These are phyloP conservation scores for Ascochyta fabae DNA, from an alignment of 2,329 filamentous ascomycete species.

Conservation along the genomic window DNA sequence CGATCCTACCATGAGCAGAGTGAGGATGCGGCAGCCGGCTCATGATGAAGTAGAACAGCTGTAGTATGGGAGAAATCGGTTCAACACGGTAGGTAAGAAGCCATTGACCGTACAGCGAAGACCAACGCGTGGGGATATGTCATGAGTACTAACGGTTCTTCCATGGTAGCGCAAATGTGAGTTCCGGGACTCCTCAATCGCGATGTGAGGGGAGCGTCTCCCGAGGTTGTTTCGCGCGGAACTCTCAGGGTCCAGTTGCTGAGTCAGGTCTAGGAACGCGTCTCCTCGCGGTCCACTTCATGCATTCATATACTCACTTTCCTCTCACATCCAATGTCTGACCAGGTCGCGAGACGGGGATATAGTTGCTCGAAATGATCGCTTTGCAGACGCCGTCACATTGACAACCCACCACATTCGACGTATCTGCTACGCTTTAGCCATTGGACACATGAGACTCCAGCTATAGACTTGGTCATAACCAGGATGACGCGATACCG, in stretches of 20 bases:
- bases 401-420: too few relatives aligned
- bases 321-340: neutral
- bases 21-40: conserved; percentile 10
- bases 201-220: conserved; percentile 1
- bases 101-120: too few relatives aligned
- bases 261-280: conserved; percentile 11
- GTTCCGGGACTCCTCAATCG: conserved; percentile 12
- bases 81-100: too few relatives aligned
- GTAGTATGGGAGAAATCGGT: neutral
- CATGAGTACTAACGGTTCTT: neutral
- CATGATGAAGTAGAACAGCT: neutral
- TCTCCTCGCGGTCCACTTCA: neutral
- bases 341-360: too few relatives aligned
- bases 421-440: too few relatives aligned
- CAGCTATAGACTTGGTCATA: too few relatives aligned
- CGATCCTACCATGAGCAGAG: conserved; percentile 14
- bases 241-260: conserved; percentile 5
- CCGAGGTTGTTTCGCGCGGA: conserved; percentile 15
- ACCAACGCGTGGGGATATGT: too few relatives aligned
- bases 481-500: too few relatives aligned
- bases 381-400: too few relatives aligned
- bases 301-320: neutral
- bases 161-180: neutral
- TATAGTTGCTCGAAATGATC: too few relatives aligned
- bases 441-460: too few relatives aligned